Evolutionary conservation across 73 alveolate species (phyloP), one percentile per base, ranked within the genome.

Genomic region (Paramecium tetraurelia): DNA sequence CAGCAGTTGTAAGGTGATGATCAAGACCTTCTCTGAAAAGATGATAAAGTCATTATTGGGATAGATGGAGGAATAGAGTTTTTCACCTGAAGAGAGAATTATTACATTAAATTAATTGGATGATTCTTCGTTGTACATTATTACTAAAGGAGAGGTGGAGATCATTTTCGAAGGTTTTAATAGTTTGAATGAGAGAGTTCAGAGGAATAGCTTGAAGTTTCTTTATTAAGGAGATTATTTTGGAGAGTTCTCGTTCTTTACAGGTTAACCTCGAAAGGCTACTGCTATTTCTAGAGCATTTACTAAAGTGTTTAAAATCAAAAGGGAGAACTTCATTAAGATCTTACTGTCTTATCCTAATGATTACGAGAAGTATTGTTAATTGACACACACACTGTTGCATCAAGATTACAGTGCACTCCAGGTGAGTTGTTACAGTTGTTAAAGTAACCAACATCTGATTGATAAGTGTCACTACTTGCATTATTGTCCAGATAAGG

Each of bases 161-260:
- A 87, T 96, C 14, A 59, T 94, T 33, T 96, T 92, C 57, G 92
- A 94, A 20, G 85, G 87, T 20, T 93, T 96, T 57, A 80, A 92
- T 53, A 40, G 33, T 69, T 58, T 80, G 18, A 84, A 84, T 6
- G 93, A 80, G 27, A 80, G 69, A 69, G 53, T 69, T 35, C 18
- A 70, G 31, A 43, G 68, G 31, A 80, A 97, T n/a, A 92, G 88
- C 59, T 86, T 95, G 29, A 85, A 92, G 53, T 95, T 59, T n/a
- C 92, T 96, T 6, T 68, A 83, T 84, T 29, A 92, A 93, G 97
- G 96, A 18, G 88, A 94, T 12, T 95, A 92, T 77, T 96, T 95
- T 87, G 99, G 99, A 11, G 98, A 96, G 43, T 94, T 94, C 16
- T 96, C 97, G 12, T 96, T 96, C 58, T 95, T 96, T 86, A 92